Base-by-base conservation (phyloP, 345 rosid species). In the Corchorus capsularis region DNA sequence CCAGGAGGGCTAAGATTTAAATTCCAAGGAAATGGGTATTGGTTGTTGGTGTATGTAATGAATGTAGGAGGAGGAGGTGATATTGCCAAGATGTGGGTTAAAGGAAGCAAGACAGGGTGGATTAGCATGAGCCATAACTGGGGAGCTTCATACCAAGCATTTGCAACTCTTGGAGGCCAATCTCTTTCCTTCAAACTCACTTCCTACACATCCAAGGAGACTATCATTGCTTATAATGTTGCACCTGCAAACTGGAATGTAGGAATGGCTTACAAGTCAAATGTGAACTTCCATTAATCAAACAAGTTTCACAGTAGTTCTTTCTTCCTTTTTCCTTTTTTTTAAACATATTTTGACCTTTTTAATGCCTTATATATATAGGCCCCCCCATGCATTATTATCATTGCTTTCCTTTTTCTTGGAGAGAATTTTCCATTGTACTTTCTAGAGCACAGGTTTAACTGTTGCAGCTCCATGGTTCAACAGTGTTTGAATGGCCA, bases 61-160 rank as follows among this genome's bases (percentile, higher is more conserved):
- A 92, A 94, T 73, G 96, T 92, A 0, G 92, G 91, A 22, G 97
- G 97, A 22, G 83, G 90, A 0, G 94, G 96, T 1, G 94, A 89
- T 68, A 71, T 91, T 4, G 76, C 74, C 10, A 12, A 17, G 65
- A 81, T 94, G 84, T 86, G 88, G 81, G 92, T 92, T 3, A 91
- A 86, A 75, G 98, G 98, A 34, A 91, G 87, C 84, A 82, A 49
- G 46, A 90, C 98, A 0, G 82, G 82, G 12, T 94, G 97, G 97
- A 90, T 94, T 3, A 62, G 81, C 75, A 94, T 92, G 98, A 90
- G 92, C 87, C 97, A 94, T 72, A 92, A 94, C 50, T 92, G 97
- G 96, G 96, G 98, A 55, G 98, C 97, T 70, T 88, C 98, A 0
- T 94, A 91, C 69, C 98, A 94, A 75, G 98, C 97, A 19, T 92